These are phyloP conservation scores for Diaporthe humulicola DNA, from an alignment of 2,329 filamentous ascomycete species.

Conservation along the genomic window DNA sequence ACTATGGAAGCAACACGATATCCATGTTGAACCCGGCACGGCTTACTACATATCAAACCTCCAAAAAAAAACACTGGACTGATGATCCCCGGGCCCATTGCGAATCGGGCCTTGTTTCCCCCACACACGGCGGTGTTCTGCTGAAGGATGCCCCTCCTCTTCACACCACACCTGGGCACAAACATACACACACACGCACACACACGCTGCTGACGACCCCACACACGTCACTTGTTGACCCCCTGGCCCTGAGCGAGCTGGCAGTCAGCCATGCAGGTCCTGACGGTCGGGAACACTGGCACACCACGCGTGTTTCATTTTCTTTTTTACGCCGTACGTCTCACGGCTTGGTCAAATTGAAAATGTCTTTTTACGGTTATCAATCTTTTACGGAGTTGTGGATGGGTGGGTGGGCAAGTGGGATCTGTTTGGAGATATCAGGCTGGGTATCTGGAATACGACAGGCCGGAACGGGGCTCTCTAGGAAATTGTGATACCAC, in stretches of 20 bases:
- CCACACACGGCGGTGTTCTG: neutral
- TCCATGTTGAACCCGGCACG: neutral
- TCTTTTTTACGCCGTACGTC: neutral
- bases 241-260: neutral
- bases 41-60: slow-evolving; percentile 4
- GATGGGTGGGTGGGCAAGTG: neutral
- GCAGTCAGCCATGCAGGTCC: slow-evolving; percentile 24
- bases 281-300: slow-evolving; percentile 5
- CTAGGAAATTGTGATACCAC: slow-evolving; percentile 22
- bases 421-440: neutral
- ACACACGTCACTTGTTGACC: neutral
- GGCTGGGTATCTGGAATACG: neutral
- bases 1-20: neutral
- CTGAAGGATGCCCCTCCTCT: slow-evolving; percentile 13
- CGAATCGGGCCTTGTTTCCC: neutral
- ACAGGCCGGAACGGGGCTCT: neutral
- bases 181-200: neutral
- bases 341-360: neutral
- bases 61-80: neutral
- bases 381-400: slow-evolving; percentile 8
- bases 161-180: neutral
- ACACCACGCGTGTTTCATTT: neutral
- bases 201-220: neutral
- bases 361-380: neutral
- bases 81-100: neutral